phyloP scores from a whole-genome alignment of 345 rosid genomes.

The Citrus sp. region DNA sequence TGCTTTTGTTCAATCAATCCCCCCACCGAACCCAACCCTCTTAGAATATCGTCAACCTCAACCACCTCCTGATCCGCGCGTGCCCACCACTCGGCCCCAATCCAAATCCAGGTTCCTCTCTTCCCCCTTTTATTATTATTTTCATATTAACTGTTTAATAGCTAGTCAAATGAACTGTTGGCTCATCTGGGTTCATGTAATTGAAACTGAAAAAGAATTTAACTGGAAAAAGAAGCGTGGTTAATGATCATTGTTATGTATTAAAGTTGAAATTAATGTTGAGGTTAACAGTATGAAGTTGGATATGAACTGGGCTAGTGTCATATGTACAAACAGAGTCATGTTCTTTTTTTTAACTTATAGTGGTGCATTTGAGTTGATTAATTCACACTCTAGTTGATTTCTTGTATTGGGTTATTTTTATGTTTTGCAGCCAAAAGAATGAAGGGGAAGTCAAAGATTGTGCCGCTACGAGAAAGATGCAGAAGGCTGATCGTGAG shows the following conservation, averaged over 20 bases:
- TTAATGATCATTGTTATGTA: not conserved
- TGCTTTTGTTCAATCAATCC: slow-evolving; percentile 17
- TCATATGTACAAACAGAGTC: not conserved
- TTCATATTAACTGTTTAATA: not conserved
- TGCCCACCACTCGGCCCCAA: slow-evolving; percentile 16
- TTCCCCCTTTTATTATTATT: not conserved
- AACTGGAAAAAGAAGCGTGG: not conserved
- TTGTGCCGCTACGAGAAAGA: slow-evolving; percentile 48
- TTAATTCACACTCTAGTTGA: not conserved
- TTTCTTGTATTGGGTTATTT: not conserved
- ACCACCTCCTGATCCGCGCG: slow-evolving; percentile 18
- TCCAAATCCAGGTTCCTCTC: slow-evolving; percentile 23
- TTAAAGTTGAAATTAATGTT: not conserved
- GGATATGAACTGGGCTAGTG: not conserved
- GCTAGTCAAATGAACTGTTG: not conserved
- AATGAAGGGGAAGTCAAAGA: slow-evolving; percentile 42
- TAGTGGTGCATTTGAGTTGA: not conserved
- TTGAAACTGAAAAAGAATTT: not conserved
- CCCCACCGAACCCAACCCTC: slow-evolving; percentile 17
- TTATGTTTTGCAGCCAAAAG: slow-evolving; percentile 31
- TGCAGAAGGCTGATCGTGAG: slow-evolving; percentile 89
- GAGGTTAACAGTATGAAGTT: not conserved
- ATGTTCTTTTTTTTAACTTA: not conserved
- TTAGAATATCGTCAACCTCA: slow-evolving; percentile 33
- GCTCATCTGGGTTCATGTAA: not conserved